Evolutionary conservation across 2,329 filamentous ascomycete genomes (phyloP), one percentile per base, ranked within the genome.

Genomic region (Acephala macrosclerotiorum): DNA sequence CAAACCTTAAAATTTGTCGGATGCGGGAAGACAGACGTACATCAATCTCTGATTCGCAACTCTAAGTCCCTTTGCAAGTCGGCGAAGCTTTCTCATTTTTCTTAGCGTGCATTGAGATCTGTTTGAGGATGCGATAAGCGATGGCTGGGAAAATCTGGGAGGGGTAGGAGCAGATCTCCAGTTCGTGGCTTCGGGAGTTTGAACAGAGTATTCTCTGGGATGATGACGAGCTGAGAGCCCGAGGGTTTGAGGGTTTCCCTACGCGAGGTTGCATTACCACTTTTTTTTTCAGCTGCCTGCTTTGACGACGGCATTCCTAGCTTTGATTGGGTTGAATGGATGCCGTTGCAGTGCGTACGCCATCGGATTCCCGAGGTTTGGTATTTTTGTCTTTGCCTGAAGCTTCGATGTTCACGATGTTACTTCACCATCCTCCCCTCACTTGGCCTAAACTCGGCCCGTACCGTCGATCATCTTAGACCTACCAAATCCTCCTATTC

Each of bases 381-480:
- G 29, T 33, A 33, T 9, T 33, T 33, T 9, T 33, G 4, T 33
- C 29, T 33, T 33, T 33, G 29, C 29, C 29, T 33, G 29, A 5
- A 33, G 4, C 29, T 4, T 33, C 9, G 4, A 33, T 9, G 29
- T 33, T 33, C 29, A 33, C 29, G 29, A 33, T 5, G 29, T 33
- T 9, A 33, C 4, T 33, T 33, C 29, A 9, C 29, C 29, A 33
- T 33, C 29, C 29, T 33, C 9, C 29, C 9, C 29, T 9, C 9
- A 33, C 29, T 33, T 33, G 29, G 29, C 29, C 29, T 33, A 5
- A 33, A 33, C 9, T 57, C 53, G 53, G 53, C 25, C 53, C 40
- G 51, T 63, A 63, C 60, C 60, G 53, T 58, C 35, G 22, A 45
- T 62, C 45, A 22, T 9, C 9, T 33, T 33, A 33, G 29, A 33